These are phyloP conservation scores for Elaeis oleifera DNA, from an alignment of 202 grass and related monocot genomes.

Conservation along the genomic window DNA sequence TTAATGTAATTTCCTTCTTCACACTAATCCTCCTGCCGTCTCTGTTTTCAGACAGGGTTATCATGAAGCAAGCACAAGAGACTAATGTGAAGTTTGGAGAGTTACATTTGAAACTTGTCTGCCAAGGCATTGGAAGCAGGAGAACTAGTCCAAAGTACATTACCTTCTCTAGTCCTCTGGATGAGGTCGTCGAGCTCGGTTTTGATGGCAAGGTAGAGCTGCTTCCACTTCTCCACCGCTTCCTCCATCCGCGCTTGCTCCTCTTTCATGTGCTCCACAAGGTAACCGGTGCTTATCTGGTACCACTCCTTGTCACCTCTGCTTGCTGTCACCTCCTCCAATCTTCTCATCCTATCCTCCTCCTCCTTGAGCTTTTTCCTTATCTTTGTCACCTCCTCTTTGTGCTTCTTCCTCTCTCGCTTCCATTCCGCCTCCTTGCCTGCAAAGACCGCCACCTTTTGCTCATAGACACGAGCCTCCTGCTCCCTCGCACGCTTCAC, in stretches of 20 bases:
- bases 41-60: too few relatives aligned
- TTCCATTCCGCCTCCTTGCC: constrained; percentile 32
- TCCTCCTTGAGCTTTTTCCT: constrained; percentile 15
- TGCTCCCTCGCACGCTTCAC: constrained; percentile 15
- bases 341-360: constrained; percentile 6
- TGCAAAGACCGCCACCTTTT: constrained; percentile 11
- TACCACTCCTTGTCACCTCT: constrained; percentile 19
- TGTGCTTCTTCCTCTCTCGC: constrained; percentile 22
- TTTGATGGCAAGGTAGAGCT: constrained; percentile 47
- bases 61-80: too few relatives aligned
- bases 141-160: too few relatives aligned
- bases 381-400: constrained; percentile 23
- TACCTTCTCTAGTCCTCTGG: constrained; percentile 38
- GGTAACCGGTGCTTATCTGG: constrained; percentile 10
- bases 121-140: too few relatives aligned
- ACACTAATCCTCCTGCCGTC: too few relatives aligned
- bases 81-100: too few relatives aligned
- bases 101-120: too few relatives aligned
- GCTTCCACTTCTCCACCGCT: constrained; percentile 44
- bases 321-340: not conserved
- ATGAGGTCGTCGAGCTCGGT: constrained; percentile 57
- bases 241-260: constrained; percentile 36
- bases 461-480: constrained; percentile 16
- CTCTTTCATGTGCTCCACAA: constrained; percentile 29
- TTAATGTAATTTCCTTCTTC: too few relatives aligned